These are phyloP conservation scores for Phytophthora uliginosa DNA, from an alignment of 352 stramenopile genomes.

Conservation along the genomic window DNA sequence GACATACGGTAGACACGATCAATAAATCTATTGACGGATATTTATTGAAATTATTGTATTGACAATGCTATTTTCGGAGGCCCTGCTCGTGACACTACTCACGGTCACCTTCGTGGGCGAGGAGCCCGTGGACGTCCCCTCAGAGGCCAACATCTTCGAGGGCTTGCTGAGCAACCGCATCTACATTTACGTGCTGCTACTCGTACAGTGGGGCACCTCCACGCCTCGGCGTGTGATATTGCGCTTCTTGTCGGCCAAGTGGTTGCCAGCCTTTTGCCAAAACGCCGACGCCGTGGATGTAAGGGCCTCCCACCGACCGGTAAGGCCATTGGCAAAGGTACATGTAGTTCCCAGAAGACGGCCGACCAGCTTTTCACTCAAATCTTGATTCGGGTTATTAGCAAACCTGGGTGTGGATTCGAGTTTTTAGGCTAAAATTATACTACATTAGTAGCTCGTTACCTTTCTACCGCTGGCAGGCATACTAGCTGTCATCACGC, in stretches of 20 bases:
- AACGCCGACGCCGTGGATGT: conserved; percentile 58
- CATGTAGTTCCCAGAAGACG: conserved; percentile 31
- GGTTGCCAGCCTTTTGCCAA: conserved; percentile 65
- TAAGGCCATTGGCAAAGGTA: conserved; percentile 45
- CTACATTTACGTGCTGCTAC: conserved; percentile 93
- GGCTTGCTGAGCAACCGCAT: conserved; percentile 93
- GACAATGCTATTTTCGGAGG: too few relatives aligned
- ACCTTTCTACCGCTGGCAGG: too few relatives aligned
- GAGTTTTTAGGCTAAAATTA: too few relatives aligned
- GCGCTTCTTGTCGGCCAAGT: conserved; percentile 66
- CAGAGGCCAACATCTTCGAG: conserved; percentile 94
- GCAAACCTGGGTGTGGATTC: too few relatives aligned
- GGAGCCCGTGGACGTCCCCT: conserved; percentile 54
- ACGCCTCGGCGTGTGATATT: conserved; percentile 65
- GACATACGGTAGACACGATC: too few relatives aligned
- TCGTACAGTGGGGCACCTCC: conserved; percentile 85
- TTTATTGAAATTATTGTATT: too few relatives aligned
- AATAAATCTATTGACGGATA: too few relatives aligned
- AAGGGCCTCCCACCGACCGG: conserved; percentile 37
- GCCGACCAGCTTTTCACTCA: neutral
- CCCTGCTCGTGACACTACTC: conserved; percentile 91
- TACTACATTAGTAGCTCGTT: too few relatives aligned
- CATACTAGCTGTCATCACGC: too few relatives aligned
- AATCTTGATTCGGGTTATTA: too few relatives aligned
- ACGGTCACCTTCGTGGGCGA: conserved; percentile 88